Evolutionary conservation across 75 land plant species (phyloP).

Genomic region (Cryptomeria japonica): DNA sequence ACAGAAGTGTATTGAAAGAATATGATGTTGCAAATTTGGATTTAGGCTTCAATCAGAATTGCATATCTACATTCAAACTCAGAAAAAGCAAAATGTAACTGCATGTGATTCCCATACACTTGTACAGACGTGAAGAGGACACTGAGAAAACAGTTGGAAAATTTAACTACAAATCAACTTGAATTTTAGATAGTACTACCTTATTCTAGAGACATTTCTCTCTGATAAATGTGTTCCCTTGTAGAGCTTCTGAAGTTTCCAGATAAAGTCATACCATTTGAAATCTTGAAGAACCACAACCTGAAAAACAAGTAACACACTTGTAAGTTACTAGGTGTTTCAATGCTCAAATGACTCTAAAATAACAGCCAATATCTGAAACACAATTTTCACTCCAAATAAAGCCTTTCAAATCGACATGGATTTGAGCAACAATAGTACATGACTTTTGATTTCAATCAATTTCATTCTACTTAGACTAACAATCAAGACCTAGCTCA

Average conservation of each 20-base stretch:
- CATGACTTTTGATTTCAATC: not conserved
- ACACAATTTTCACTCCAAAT: conserved; percentile 10
- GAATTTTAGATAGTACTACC: conserved; percentile 33
- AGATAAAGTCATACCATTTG: conserved; percentile 90
- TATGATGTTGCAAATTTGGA: not conserved
- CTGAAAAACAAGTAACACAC: conserved; percentile 32
- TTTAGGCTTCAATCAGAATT: not conserved
- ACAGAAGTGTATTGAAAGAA: not conserved
- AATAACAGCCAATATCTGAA: not conserved
- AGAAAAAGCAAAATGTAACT: not conserved
- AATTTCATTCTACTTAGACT: not conserved
- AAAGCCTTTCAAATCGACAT: not conserved
- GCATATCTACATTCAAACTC: not conserved
- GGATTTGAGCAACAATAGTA: not conserved
- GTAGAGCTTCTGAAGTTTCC: conserved; percentile 77
- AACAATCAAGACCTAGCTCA: not conserved
- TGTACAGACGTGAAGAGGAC: not conserved
- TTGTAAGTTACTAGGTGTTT: not conserved
- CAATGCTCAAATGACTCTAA: not conserved
- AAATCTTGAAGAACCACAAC: conserved; percentile 86
- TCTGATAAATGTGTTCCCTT: conserved; percentile 77
- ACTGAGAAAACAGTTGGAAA: not conserved
- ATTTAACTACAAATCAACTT: not conserved
- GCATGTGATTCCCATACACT: not conserved
- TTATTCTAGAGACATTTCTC: conserved; percentile 60